Conservation (phyloP, 352 stramenopile genomes). For the Pythium brachiatum region DNA sequence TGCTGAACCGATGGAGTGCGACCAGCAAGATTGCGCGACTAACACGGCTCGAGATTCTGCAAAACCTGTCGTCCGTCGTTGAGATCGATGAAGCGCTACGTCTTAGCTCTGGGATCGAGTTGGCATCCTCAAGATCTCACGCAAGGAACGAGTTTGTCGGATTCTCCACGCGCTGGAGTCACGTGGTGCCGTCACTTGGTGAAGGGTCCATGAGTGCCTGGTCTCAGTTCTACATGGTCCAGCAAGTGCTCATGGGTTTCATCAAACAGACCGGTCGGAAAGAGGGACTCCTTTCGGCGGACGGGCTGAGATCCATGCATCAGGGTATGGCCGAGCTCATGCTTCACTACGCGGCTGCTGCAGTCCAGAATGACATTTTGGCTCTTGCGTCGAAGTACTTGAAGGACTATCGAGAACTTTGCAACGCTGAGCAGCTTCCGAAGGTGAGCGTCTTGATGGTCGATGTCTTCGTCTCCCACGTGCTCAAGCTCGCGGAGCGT, state of each 20-base stretch:
- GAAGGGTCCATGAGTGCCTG: conserved; percentile 51
- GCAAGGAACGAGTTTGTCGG: background rate
- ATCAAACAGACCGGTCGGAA: conserved; percentile 30
- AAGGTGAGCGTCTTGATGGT: conserved; percentile 81
- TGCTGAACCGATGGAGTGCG: conserved; percentile 57
- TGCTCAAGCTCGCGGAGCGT: conserved; percentile 69
- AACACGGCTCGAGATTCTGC: conserved; percentile 55
- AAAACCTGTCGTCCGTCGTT: conserved; percentile 62
- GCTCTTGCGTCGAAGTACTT: conserved; percentile 71
- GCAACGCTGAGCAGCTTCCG: conserved; percentile 57
- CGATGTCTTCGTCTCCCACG: conserved; percentile 77
- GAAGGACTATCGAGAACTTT: conserved; percentile 74
- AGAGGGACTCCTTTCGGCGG: conserved; percentile 33
- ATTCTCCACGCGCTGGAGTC: conserved; percentile 44
- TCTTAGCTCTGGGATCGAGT: conserved; percentile 1
- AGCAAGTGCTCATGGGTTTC: conserved; percentile 37
- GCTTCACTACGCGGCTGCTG: conserved; percentile 65
- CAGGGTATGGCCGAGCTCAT: conserved; percentile 42
- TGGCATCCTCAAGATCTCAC: background rate
- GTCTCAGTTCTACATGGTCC: conserved; percentile 66
- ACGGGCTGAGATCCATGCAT: conserved; percentile 29
- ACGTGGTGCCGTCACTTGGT: conserved; percentile 38
- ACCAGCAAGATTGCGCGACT: conserved; percentile 43
- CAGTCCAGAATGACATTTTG: conserved; percentile 65
- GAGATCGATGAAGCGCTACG: conserved; percentile 56